Conservation (phyloP, 352 stramenopile species). For the Pythium utonaiense region DNA sequence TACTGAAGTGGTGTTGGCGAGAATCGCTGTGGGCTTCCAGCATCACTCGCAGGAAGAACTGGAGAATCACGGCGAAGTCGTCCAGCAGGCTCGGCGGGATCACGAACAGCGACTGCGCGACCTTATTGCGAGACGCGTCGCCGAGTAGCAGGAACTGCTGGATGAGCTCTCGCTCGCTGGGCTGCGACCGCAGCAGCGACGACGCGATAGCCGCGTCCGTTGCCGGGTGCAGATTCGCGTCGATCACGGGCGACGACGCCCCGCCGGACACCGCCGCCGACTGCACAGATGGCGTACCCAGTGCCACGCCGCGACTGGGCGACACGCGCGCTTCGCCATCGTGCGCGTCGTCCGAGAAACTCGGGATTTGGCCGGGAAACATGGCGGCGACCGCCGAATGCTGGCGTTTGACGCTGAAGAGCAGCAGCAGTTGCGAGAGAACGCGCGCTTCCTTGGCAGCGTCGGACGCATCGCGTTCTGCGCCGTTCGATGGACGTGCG, state of each 20-base stretch:
- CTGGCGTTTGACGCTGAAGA: slow-evolving; percentile 35
- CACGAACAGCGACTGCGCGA: slow-evolving; percentile 46
- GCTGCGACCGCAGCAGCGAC: slow-evolving; percentile 21
- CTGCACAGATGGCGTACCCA: background rate
- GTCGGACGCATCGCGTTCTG: slow-evolving; percentile 13
- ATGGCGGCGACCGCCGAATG: slow-evolving; percentile 22
- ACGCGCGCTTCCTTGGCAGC: slow-evolving; percentile 33
- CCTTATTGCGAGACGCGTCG: slow-evolving; percentile 33
- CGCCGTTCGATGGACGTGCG: slow-evolving; percentile 2
- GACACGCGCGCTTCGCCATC: background rate
- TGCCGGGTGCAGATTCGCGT: slow-evolving; percentile 17
- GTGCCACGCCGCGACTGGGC: background rate
- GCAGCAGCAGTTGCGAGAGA: slow-evolving; percentile 39
- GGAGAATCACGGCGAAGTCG: slow-evolving; percentile 47
- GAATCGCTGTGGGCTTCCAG: slow-evolving; percentile 47
- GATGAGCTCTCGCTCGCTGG: slow-evolving; percentile 33
- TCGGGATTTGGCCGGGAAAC: slow-evolving; percentile 20
- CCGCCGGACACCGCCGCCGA: slow-evolving; percentile 6
- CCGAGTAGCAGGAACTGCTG: slow-evolving; percentile 38
- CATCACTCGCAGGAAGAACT: slow-evolving; percentile 64
- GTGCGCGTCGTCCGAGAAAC: slow-evolving; percentile 10
- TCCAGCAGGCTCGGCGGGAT: slow-evolving; percentile 36
- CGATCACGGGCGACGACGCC: slow-evolving; percentile 1
- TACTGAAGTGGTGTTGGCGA: slow-evolving; percentile 13
- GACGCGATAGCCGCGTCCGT: slow-evolving; percentile 15